These are phyloP conservation scores for Clausena lansium DNA, from an alignment of 345 rosid genomes.

Conservation along the genomic window DNA sequence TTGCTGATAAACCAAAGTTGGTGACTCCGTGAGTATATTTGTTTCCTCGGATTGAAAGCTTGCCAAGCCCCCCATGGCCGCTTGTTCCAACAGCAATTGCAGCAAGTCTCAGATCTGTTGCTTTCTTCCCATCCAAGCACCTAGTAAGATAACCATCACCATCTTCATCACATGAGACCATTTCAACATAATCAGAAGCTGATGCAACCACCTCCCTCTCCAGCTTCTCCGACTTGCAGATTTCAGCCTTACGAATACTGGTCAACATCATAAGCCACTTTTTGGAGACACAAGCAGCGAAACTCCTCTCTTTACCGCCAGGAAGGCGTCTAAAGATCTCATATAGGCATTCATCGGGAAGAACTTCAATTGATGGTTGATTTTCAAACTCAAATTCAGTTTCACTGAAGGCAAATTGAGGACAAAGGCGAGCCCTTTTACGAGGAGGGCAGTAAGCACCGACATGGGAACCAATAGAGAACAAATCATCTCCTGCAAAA, in stretches of 20 bases:
- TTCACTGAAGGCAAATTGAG: conserved; percentile 29
- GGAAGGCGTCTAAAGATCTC: conserved; percentile 66
- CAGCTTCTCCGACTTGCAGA: conserved; percentile 21
- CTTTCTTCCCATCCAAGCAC: conserved; percentile 73
- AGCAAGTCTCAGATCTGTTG: conserved; percentile 68
- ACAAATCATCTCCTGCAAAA: conserved; percentile 54
- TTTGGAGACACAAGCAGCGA: conserved; percentile 66
- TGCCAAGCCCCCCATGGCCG: conserved; percentile 62
- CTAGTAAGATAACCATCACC: conserved; percentile 60
- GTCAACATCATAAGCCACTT: conserved; percentile 61
- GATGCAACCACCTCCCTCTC: conserved; percentile 18
- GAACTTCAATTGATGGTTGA: conserved; percentile 51
- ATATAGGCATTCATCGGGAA: conserved; percentile 77
- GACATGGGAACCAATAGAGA: conserved; percentile 39
- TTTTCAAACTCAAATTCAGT: conserved; percentile 27
- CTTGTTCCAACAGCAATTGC: conserved; percentile 69
- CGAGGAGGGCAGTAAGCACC: conserved; percentile 51
- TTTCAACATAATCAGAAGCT: conserved; percentile 36
- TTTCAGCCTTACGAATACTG: conserved; percentile 51
- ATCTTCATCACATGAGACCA: conserved; percentile 34
- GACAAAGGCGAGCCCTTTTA: conserved; percentile 61
- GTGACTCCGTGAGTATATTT: conserved; percentile 49
- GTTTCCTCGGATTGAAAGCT: conserved; percentile 63
- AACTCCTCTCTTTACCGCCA: conserved; percentile 50
- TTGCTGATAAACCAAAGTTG: conserved; percentile 50